Percentiles rank a stretch among this genome's conserved stretches.
These are phyloP conservation scores for Cubamyces sp. DNA, from an alignment of 768 basidiomycete genomes.

Conservation along the genomic window DNA sequence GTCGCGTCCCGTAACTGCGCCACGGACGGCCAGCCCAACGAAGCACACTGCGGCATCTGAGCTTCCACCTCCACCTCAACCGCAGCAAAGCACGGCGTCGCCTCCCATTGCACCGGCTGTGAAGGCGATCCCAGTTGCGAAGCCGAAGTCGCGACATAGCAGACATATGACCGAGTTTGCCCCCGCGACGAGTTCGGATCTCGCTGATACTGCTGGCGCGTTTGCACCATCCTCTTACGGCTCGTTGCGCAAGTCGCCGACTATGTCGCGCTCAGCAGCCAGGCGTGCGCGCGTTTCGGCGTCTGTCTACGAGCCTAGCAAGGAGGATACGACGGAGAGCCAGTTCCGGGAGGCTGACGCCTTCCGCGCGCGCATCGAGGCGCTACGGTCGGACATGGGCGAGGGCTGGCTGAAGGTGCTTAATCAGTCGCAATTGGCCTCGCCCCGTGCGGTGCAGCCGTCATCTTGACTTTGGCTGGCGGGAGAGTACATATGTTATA, in stretches of 20 bases:
- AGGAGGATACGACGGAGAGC: slow-evolving; percentile 32
- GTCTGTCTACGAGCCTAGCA: slow-evolving; percentile 61
- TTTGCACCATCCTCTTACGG: slow-evolving; percentile 19
- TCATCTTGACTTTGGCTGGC: not conserved
- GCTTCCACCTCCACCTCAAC: slow-evolving; percentile 5
- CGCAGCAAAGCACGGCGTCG: not conserved
- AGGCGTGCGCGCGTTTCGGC: slow-evolving; percentile 61
- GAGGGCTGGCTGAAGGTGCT: slow-evolving; percentile 89
- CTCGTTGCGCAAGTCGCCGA: slow-evolving; percentile 30
- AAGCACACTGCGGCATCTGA: slow-evolving; percentile 13
- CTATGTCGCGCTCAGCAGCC: slow-evolving; percentile 44
- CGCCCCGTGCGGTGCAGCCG: slow-evolving; percentile 18
- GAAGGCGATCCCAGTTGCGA: slow-evolving; percentile 30
- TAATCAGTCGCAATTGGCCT: slow-evolving; percentile 58
- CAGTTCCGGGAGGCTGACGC: slow-evolving; percentile 63
- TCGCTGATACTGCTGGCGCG: slow-evolving; percentile 18
- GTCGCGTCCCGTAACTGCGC: slow-evolving; percentile 26
- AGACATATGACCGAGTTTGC: slow-evolving; percentile 55
- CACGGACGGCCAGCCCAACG: slow-evolving; percentile 23
- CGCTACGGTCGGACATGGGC: slow-evolving; percentile 84
- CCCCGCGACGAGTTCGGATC: slow-evolving; percentile 29
- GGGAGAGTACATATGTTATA: not conserved
- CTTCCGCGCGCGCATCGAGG: slow-evolving; percentile 79
- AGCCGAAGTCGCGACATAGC: slow-evolving; percentile 43
- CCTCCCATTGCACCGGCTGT: slow-evolving; percentile 11